Base-by-base conservation (phyloP, 2,329 filamentous ascomycete species). In the Tolypocladium capitatum region DNA sequence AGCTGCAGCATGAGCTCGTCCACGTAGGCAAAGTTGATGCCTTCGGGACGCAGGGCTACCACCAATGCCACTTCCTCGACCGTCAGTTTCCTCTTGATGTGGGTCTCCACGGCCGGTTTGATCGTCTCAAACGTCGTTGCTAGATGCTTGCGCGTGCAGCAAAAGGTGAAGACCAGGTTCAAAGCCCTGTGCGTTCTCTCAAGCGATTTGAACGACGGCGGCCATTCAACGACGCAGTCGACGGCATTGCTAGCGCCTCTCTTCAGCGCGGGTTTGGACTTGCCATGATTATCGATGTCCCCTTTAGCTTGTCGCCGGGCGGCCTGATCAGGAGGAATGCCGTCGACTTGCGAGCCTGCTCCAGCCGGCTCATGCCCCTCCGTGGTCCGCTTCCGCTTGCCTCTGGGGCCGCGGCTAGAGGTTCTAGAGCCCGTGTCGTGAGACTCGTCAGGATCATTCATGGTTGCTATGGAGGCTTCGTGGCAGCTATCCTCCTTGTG, bases 111-210 rank as follows among this genome's bases (percentile, higher is more conserved):
- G 0, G 91, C 79, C 9, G 80, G 77, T 56, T 83, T 88, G 43
- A 98, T 85, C 6, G 84, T 95, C 16, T 92, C 85, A 55, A 96
- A 88, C 0, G 91, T 96, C 0, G 92, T 97, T 1, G 86, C 82
- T 28, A 97, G 75, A 58, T 97, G 86, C 61, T 94, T 96, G 42
- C 92, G 81, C 1, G 91, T 91, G 61, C 83, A 92, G 68, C 88
- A 94, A 61, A 98, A 97, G 0, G 92, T 97, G 58, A 88, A 95
- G 1, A 97, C 88, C 2, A 97, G 69, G 57, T 95, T 98, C 50
- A 98, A 68, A 1, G 92, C 91, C 51, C 81, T 78, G 62, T 97
- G 86, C 0, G 83, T 85, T 61, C 83, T 81, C 27, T 84, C 80
- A 9, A 97, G 73, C 38, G 73, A 70, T 48, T 79, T 83, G 63